phyloP scores from a whole-genome alignment of 176 grass and related monocot species.

The Oryza glaberrima region DNA sequence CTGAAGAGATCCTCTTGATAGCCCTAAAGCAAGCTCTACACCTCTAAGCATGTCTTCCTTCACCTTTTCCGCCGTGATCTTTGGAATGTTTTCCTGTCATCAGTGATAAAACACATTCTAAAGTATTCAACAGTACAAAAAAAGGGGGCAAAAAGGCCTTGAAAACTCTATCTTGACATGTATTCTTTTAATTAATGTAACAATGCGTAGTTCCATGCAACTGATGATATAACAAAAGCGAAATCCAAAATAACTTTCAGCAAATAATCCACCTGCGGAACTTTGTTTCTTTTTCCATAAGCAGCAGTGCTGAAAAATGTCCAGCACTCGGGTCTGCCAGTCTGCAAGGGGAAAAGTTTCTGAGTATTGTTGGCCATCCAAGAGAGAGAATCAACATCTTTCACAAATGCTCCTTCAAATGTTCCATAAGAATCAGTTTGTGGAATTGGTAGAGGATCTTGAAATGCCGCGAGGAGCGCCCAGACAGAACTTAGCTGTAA shows the following conservation, averaged over 20 bases:
- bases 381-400: conserved; percentile 79
- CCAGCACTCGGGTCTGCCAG: conserved; percentile 69
- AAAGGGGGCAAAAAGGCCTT: not conserved
- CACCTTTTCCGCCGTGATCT: conserved; percentile 78
- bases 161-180: not conserved
- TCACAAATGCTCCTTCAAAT: conserved; percentile 95
- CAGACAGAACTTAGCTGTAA: conserved; percentile 86
- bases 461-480: conserved; percentile 92
- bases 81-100: conserved; percentile 88
- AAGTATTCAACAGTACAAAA: conserved; percentile 15
- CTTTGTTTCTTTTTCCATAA: conserved; percentile 91
- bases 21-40: conserved; percentile 83
- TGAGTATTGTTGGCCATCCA: conserved; percentile 95
- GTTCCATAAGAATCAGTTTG: conserved; percentile 24
- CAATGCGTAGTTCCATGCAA: conserved; percentile 1
- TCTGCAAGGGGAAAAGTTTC: conserved; percentile 69
- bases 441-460: conserved; percentile 76
- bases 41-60: conserved; percentile 82
- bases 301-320: conserved; percentile 89
- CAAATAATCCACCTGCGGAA: conserved; percentile 73
- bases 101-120: conserved; percentile 15
- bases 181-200: not conserved
- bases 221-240: not conserved
- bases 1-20: conserved; percentile 73
- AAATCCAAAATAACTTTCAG: conserved; percentile 33